These are phyloP conservation scores for Penicillium fuscoglaucum DNA, from an alignment of 2,329 filamentous ascomycete genomes.

Conservation along the genomic window DNA sequence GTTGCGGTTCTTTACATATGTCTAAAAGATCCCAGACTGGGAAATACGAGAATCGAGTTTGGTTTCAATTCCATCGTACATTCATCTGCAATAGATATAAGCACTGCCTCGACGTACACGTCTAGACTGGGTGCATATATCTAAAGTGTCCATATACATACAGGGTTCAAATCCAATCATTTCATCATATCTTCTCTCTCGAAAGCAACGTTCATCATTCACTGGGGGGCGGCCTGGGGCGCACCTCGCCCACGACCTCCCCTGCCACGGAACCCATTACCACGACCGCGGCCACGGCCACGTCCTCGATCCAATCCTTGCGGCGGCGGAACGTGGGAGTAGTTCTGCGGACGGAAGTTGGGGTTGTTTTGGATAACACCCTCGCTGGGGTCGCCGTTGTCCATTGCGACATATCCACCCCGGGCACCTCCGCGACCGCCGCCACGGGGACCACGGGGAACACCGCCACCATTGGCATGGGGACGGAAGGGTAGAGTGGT, in stretches of 20 bases:
- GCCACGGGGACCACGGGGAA: constrained; percentile 26
- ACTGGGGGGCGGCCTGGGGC: constrained; percentile 15
- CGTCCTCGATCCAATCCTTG: constrained; percentile 41
- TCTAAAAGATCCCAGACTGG: not conserved
- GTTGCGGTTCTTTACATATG: no score
- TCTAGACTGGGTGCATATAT: not conserved
- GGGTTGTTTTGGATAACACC: constrained; percentile 59
- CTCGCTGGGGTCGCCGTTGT: constrained; percentile 53
- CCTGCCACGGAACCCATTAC: constrained; percentile 34
- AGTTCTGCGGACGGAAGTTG: constrained; percentile 56
- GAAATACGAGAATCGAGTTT: not conserved
- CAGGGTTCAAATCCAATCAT: constrained; percentile 6
- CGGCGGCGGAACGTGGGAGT: constrained; percentile 53
- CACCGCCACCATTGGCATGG: constrained; percentile 27
- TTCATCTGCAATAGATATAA: constrained; percentile 5
- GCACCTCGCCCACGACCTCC: constrained; percentile 33
- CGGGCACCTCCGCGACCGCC: constrained; percentile 38
- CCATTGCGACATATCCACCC: constrained; percentile 42
- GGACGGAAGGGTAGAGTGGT: constrained; percentile 36
- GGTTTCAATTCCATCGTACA: constrained; percentile 10
- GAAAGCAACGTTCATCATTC: not conserved
- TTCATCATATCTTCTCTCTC: not conserved
- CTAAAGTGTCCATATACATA: constrained; percentile 10
- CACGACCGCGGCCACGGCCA: constrained; percentile 39
- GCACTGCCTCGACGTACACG: not conserved